Base-by-base conservation (phyloP, 1,139 yeast genomes). In the Geotrichum fermentans region DNA sequence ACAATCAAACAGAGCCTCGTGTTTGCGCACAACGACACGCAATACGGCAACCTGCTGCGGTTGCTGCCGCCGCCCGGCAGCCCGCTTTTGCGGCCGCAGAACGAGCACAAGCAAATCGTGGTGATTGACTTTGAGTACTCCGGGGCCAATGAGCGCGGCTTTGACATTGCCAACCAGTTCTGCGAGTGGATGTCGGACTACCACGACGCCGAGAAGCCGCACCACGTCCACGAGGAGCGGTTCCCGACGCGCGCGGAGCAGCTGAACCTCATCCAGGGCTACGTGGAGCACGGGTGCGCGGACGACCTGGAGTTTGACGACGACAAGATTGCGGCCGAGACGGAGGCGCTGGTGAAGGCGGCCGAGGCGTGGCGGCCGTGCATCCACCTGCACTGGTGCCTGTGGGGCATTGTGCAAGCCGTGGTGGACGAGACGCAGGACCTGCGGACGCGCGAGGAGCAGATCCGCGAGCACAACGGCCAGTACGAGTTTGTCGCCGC, bases 41-140 rank as follows among this genome's bases (percentile, higher is more conserved):
- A 92, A 66, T 92, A 92, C 64, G 98, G 98, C 34, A 92, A 92
- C 63, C 74, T 92, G 56, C 59, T 72, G 44, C 61, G 73, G 16
- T 39, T 51, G 13, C 58, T 71, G n/a, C 69, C 66, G 40, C 71
- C 72, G 1, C 58, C 64, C 37, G 74, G 73, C 14, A 77, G 66
- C 45, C 80, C 62, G 35, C 66, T 59, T 57, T 61, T 62, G 57
- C 65, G 42, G 52, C 73, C 63, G 44, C 68, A 52, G 53, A 66
- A 72, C 50, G 81, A 78, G 61, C 97, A 92, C 70, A 73, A 79
- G 28, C 83, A 80, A 61, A 73, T 92, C 56, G 96, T 87, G 14
- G 98, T 92, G 17, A 92, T 92, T 61, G 98, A 92, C 66, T 92
- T 92, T 65, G 98, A 92, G 68, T 92, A 90, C 65, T 82, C 96